Evolutionary conservation across 176 grass and related monocot species (phyloP), one percentile per base, ranked within the genome.

Genomic region (Cenchrus fungigraminus): DNA sequence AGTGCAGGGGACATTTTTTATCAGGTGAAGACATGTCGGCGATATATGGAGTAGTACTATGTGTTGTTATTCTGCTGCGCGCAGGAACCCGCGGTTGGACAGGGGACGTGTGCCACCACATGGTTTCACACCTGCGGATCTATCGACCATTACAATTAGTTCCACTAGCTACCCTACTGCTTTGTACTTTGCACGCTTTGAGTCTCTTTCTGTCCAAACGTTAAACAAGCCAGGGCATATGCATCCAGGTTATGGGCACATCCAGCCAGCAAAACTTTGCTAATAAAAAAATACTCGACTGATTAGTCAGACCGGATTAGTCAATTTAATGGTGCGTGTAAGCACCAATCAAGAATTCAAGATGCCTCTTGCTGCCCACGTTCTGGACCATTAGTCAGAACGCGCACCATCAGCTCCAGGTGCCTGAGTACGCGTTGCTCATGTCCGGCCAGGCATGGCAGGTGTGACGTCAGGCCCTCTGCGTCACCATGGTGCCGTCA

Each of bases 401-500:
- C 6, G 62, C 5, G 47, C 60, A 11, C 25, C 57, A 37, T 40
- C 37, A 40, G 17, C 28, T 52, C 34, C 58, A 63, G 47, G 59
- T 65, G 50, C 46, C 32, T 37, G 1, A 51, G 14, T 15, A 34
- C 2, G 13, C 52, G 49, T 74, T 74, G 49, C 71, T 15, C 11
- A 2, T 28, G 59, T 62, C n/a, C n/a, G 57, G 20, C 57, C 19
- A 22, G 20, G 57, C 59, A 8, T 11, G 25, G 13, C 47, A 2
- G 25, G 10, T 34, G 55, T 22, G 10, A 22, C 76, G 67, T 86
- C 76, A 71, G 29, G 2, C 31, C 29, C 0, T 20, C 6, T 22
- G 10, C 76, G 79, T 86, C 76, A 86, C 13, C 13, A 40, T 14
- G 20, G 40, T 75, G 76, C 54, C 44, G 76, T 76, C 78, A 87